Percentiles rank a stretch among this genome's conserved stretches.
Conservation (phyloP, 495 filamentous ascomycete genomes). For the Neurospora sp. region DNA sequence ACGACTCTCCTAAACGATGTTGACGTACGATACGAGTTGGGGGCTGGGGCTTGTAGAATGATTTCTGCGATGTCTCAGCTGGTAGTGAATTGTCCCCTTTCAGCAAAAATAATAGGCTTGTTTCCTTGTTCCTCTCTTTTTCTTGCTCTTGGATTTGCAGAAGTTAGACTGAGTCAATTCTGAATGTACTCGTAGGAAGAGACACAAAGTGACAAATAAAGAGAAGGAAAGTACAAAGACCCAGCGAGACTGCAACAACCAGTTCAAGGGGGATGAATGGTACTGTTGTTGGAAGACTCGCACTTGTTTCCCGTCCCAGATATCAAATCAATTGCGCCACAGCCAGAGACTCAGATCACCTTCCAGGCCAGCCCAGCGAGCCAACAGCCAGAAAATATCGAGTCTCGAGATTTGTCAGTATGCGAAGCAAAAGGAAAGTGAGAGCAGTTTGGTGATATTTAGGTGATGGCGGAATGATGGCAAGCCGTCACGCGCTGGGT, state of each 20-base stretch:
- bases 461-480: background rate
- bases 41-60: conserved; percentile 13
- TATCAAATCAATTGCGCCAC: background rate
- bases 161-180: conserved; percentile 46
- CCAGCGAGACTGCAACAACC: conserved; percentile 17
- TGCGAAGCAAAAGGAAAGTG: background rate
- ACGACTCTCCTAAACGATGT: conserved; percentile 9
- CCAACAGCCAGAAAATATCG: background rate
- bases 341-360: background rate
- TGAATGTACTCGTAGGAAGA: conserved; percentile 44
- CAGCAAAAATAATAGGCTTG: background rate
- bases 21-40: conserved; percentile 26
- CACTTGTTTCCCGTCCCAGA: background rate
- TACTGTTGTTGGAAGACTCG: background rate
- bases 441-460: background rate
- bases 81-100: background rate
- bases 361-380: background rate
- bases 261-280: conserved; percentile 9
- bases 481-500: background rate
- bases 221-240: conserved; percentile 31
- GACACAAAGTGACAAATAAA: conserved; percentile 23
- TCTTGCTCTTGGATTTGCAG: conserved; percentile 30
- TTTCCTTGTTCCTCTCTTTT: conserved; percentile 16
- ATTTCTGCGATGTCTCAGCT: background rate
- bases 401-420: background rate